phyloP scores from a whole-genome alignment of 2,329 filamentous ascomycete species.

The Talaromyces sp. region DNA sequence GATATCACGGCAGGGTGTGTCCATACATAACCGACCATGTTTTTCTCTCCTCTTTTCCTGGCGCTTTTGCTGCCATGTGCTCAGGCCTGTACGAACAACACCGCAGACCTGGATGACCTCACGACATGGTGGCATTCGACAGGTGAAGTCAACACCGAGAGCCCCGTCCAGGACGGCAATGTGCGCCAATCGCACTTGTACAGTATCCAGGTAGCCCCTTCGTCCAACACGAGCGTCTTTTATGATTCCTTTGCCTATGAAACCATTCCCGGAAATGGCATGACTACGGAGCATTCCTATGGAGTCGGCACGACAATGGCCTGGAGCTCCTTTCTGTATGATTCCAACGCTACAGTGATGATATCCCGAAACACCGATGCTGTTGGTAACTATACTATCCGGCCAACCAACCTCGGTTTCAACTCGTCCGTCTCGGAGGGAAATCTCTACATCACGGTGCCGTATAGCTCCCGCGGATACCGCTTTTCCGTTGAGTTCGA shows the following conservation, averaged over 20 bases:
- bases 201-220: conserved; percentile 16
- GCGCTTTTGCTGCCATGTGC: neutral
- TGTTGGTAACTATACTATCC: conserved; percentile 19
- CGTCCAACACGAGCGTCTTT: conserved; percentile 14
- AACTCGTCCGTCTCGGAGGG: neutral
- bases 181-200: conserved; percentile 22
- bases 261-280: conserved; percentile 33
- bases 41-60: neutral
- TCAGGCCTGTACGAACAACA: neutral
- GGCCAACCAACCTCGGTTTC: neutral
- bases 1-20: neutral
- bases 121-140: conserved; percentile 19
- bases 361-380: conserved; percentile 12
- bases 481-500: conserved; percentile 6
- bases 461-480: neutral
- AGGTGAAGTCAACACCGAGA: conserved; percentile 20
- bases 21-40: neutral
- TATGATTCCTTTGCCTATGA: conserved; percentile 35
- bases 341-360: neutral
- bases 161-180: conserved; percentile 16
- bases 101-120: neutral
- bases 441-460: neutral
- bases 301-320: neutral
- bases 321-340: neutral
- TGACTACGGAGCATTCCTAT: neutral